These are phyloP conservation scores for Botrytis fabae DNA, from an alignment of 2,329 filamentous ascomycete genomes.

Conservation along the genomic window DNA sequence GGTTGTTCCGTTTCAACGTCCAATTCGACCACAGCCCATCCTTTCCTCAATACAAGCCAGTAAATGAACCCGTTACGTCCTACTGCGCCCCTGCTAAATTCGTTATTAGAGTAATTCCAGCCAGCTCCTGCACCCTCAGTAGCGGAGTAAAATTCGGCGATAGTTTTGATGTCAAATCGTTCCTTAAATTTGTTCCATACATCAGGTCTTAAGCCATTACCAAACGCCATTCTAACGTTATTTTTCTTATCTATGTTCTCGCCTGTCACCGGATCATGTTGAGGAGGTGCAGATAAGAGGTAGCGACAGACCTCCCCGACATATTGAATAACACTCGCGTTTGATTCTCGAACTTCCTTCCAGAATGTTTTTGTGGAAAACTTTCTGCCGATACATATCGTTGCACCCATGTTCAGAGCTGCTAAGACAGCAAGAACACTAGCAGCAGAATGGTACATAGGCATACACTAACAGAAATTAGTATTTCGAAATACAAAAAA, in stretches of 20 bases:
- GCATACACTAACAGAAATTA: conserved; percentile 65
- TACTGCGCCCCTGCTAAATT: conserved; percentile 73
- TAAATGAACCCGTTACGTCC: conserved; percentile 69
- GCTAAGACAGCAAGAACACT: conserved; percentile 66
- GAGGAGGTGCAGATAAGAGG: conserved; percentile 65
- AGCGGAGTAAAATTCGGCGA: conserved; percentile 79
- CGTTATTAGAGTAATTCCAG: conserved; percentile 74
- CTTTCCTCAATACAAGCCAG: conserved; percentile 52
- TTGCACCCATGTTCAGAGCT: conserved; percentile 60
- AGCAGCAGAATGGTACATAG: conserved; percentile 83
- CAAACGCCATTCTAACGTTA: conserved; percentile 72
- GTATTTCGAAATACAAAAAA: conserved; percentile 27
- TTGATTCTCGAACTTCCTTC: conserved; percentile 67
- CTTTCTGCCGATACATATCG: conserved; percentile 71
- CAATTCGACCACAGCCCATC: conserved; percentile 63
- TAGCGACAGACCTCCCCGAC: conserved; percentile 88
- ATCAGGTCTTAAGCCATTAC: conserved; percentile 82
- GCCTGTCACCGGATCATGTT: conserved; percentile 62
- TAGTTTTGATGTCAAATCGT: conserved; percentile 71
- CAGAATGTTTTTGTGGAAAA: conserved; percentile 80
- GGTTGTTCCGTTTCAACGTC: conserved; percentile 72
- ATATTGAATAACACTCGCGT: conserved; percentile 79
- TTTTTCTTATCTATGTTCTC: conserved; percentile 72
- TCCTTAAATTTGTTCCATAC: conserved; percentile 83
- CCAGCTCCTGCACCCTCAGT: conserved; percentile 70